phyloP scores from a whole-genome alignment of 768 basidiomycete species.

The Mrakia blollopis region DNA sequence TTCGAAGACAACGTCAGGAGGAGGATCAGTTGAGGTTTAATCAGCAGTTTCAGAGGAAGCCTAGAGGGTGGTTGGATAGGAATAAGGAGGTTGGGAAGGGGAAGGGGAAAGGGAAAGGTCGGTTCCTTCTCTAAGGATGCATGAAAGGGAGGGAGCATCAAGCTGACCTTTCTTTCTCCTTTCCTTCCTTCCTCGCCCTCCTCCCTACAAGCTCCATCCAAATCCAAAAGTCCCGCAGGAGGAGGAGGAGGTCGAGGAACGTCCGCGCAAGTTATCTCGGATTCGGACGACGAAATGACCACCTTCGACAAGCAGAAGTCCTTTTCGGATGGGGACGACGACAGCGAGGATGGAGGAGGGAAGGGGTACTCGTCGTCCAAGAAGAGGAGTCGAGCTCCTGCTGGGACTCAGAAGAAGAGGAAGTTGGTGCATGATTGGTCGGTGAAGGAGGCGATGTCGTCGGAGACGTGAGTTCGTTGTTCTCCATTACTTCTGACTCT shows the following conservation, averaged over 20 bases:
- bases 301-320: not conserved
- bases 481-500: too few relatives aligned
- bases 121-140: not conserved
- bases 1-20: not conserved
- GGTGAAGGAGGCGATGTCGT: not conserved
- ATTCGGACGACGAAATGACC: not conserved
- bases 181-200: not conserved
- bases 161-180: not conserved
- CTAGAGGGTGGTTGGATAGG: not conserved
- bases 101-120: not conserved
- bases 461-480: not conserved
- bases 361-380: not conserved
- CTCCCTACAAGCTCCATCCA: not conserved
- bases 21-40: slow-evolving; percentile 11
- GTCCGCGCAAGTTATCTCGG: not conserved
- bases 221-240: not conserved
- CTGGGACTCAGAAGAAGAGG: not conserved
- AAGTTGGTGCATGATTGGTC: not conserved
- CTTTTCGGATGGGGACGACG: not conserved
- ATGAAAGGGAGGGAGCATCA: not conserved
- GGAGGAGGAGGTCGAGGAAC: not conserved
- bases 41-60: not conserved
- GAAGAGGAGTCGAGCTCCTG: not conserved
- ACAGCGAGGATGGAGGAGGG: not conserved
- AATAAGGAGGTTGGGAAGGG: not conserved